Evolutionary conservation across 2,329 filamentous ascomycete genomes (phyloP).

Genomic region (Ophidiomyces ophidiicola): DNA sequence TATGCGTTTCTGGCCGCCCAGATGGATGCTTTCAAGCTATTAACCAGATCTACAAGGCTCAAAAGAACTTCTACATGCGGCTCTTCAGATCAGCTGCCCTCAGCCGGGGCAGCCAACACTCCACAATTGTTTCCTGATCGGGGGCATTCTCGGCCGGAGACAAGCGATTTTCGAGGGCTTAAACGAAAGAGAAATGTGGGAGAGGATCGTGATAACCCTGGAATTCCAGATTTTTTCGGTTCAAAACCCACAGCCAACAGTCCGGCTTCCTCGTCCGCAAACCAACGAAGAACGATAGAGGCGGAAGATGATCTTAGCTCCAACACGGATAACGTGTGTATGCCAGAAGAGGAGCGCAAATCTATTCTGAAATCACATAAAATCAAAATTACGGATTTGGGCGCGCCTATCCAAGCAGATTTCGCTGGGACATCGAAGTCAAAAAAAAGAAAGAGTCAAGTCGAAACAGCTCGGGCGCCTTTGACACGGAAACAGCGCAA

Average conservation of each 20-base stretch:
- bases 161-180: conserved; percentile 19
- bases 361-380: conserved; percentile 66
- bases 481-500: conserved; percentile 40
- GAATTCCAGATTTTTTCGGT: conserved; percentile 30
- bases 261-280: conserved; percentile 2
- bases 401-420: conserved; percentile 20
- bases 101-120: conserved; percentile 30
- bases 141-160: conserved; percentile 14
- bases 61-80: conserved; percentile 24
- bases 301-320: conserved; percentile 4
- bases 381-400: conserved; percentile 66
- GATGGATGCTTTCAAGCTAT: conserved; percentile 37
- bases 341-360: conserved; percentile 60
- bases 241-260: conserved; percentile 19
- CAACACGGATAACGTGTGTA: conserved; percentile 15
- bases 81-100: conserved; percentile 26
- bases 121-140: conserved; percentile 29
- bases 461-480: conserved; percentile 26
- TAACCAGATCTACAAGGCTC: conserved; percentile 35
- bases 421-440: conserved; percentile 40
- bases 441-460: conserved; percentile 45
- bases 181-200: conserved; percentile 29
- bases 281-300: conserved; percentile 13
- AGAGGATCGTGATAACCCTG: conserved; percentile 17
- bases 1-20: too few species aligned